Conservation (phyloP, 2,329 filamentous ascomycete genomes). For the Aspergillus spinulosporus region DNA sequence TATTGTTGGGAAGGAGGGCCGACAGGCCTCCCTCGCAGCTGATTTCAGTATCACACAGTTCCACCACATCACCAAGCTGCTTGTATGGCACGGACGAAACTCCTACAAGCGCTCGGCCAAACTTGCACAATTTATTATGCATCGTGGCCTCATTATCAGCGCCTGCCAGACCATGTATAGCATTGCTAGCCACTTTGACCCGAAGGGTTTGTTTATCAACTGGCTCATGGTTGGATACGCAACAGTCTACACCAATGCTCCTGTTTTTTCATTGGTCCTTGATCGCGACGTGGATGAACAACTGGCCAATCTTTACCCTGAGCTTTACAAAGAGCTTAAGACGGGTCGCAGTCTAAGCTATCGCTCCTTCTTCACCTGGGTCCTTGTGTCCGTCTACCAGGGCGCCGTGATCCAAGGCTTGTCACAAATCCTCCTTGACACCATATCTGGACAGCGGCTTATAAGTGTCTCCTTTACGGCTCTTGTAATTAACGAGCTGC, state of each 20-base stretch:
- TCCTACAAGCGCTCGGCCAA: conserved; percentile 96
- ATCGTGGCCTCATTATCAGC: conserved; percentile 89
- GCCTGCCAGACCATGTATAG: conserved; percentile 98
- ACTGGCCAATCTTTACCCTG: conserved; percentile 90
- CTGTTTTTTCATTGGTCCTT: conserved; percentile 89
- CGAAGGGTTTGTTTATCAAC: conserved; percentile 90
- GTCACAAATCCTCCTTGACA: conserved; percentile 79
- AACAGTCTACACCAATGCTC: conserved; percentile 90
- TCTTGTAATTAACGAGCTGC: conserved; percentile 86
- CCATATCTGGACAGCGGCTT: conserved; percentile 67
- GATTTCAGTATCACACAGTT: conserved; percentile 98
- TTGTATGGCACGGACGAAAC: conserved; percentile 99
- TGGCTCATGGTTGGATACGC: conserved; percentile 97
- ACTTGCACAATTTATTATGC: conserved; percentile 96
- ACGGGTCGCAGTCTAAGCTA: conserved; percentile 83
- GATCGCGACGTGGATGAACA: conserved; percentile 95
- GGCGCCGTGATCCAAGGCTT: conserved; percentile 95
- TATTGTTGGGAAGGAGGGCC: conserved; percentile 96
- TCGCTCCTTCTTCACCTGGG: conserved; percentile 95
- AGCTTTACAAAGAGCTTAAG: conserved; percentile 95
- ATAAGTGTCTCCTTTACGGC: conserved; percentile 90
- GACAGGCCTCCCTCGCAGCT: conserved; percentile 89
- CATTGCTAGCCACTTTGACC: conserved; percentile 88
- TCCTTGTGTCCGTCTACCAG: conserved; percentile 91
- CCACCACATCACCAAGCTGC: conserved; percentile 86